Base-by-base conservation (phyloP, 352 stramenopile genomes). In the Pythium rhizo-oryzae region DNA sequence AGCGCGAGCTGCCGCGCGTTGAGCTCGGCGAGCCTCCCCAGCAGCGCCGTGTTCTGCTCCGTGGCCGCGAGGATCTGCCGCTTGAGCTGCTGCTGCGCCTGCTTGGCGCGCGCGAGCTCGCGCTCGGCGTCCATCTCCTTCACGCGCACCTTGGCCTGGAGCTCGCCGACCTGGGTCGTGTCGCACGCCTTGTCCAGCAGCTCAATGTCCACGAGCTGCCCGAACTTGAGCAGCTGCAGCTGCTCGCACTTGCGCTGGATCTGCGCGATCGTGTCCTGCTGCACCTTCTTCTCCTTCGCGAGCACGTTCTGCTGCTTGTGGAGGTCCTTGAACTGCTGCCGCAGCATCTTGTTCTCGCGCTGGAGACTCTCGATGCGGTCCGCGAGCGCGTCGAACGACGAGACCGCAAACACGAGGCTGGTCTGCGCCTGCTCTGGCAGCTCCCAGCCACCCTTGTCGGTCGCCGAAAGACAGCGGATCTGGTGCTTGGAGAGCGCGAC, bases 161-260 rank as follows among this genome's bases (percentile, higher is more conserved):
- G 70, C 33, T 96, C 85, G 43, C 82, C 68, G 25, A 96, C 65
- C 24, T 80, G 76, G 23, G 76, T 89, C 56, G 84, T 88, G 39
- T 95, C 84, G 52, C 85, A 93, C 7, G 84, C 90, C 50, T 91
- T 89, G 78, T 98, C 94, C 13, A 98, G 75, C 55, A 95, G 72
- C 46, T 93, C 87, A 28, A 97, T 92, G 65, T 98, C 89, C 8
- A 91, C 87, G 16, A 92, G 73, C 54, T 84, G 80, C 3, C 80
- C 87, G 54, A 92, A 96, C 63, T 96, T 94, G 54, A 96, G 78
- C 30, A 88, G 69, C 59, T 95, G 85, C 16, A 96, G 65, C 80
- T 95, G 84, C 53, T 93, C 81, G 57, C 85, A 89, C 49, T 87
- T 89, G 25, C 81, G 66, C 56, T 87, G 76, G 15, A 92, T 79